Evolutionary conservation across 106 monocot species (phyloP).

Genomic region (Vanilla planifolia): DNA sequence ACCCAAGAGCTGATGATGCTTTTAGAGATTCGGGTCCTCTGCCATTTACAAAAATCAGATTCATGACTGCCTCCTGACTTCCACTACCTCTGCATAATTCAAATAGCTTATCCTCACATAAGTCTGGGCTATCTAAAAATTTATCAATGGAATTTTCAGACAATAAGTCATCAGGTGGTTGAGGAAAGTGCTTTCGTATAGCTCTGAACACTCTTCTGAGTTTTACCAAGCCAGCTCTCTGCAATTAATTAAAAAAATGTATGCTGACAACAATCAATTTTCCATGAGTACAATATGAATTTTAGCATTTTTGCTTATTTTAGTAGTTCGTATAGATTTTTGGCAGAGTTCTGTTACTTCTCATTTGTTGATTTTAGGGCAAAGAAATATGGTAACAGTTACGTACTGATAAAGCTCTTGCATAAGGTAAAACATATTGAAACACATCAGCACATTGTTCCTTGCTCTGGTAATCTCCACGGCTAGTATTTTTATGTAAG

Average conservation of each 20-base stretch:
- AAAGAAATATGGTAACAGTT: conserved; percentile 7
- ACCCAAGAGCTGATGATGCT: conserved; percentile 36
- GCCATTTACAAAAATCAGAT: conserved; percentile 47
- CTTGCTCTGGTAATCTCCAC: conserved; percentile 93
- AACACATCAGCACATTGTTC: conserved; percentile 99
- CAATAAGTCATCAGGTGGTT: conserved; percentile 79
- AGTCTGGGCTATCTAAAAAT: conserved; percentile 72
- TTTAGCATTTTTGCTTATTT: not conserved
- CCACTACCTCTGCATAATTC: conserved; percentile 45
- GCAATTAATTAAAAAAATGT: conserved; percentile 5
- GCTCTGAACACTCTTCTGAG: conserved; percentile 83
- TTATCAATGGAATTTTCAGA: conserved; percentile 50
- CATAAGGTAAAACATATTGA: conserved; percentile 94
- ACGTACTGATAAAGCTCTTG: conserved; percentile 78
- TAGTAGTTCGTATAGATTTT: not conserved
- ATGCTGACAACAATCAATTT: not conserved
- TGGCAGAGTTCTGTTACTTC: not conserved
- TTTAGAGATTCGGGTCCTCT: conserved; percentile 24
- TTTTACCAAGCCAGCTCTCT: conserved; percentile 91
- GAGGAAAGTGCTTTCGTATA: conserved; percentile 91
- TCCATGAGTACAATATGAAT: not conserved
- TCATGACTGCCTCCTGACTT: conserved; percentile 39
- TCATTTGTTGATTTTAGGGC: conserved; percentile 1
- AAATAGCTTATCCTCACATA: conserved; percentile 60
- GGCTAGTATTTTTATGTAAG: conserved; percentile 82